Base-by-base conservation (phyloP, 2,329 filamentous ascomycete species). In the Xylaria sp. region DNA sequence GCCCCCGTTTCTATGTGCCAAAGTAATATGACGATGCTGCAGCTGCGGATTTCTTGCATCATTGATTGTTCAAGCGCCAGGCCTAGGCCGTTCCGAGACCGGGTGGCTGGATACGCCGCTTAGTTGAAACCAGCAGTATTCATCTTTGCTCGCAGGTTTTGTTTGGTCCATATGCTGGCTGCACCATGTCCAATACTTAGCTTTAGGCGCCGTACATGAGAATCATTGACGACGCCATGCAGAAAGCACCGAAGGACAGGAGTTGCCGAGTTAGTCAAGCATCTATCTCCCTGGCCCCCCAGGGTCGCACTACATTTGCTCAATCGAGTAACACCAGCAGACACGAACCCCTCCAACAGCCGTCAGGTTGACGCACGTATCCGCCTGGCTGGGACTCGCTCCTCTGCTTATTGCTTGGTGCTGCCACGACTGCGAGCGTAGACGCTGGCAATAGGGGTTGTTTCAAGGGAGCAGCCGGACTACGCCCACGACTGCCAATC, bases 311-410 rank as follows among this genome's bases (percentile, higher is more conserved):
- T 41, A 62, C 45, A 67, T 52, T 52, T 15, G 12, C 45, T 59
- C 48, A 25, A 36, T 59, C 50, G 59, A 59, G 45, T 61, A 57
- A 67, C 57, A 58, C 53, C 41, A 20, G 39, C 57, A 63, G 59
- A 57, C 53, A 66, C 55, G 45, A 66, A 46, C 58, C 48, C 53
- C 50, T 13, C 20, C 20, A 60, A 39, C 39, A 36, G 41, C 48
- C 55, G 66, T 68, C 59, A 68, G 46, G 39, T 57, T 61, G 53
- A 68, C 20, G 66, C 65, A 61, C 32, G 53, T 55, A 66, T 63
- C 68, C 68, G 66, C 28, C 60, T n/a, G 43, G 58, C 59, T 63
- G 68, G 68, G 68, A 68, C 57, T 62, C 50, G 34, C 46, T 15
- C 18, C 36, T 36, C 30, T 57, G 30, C 59, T 39, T 25, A 43